These are phyloP conservation scores for Pleoardoris graminearum DNA, from an alignment of 2,329 filamentous ascomycete genomes.

Conservation along the genomic window DNA sequence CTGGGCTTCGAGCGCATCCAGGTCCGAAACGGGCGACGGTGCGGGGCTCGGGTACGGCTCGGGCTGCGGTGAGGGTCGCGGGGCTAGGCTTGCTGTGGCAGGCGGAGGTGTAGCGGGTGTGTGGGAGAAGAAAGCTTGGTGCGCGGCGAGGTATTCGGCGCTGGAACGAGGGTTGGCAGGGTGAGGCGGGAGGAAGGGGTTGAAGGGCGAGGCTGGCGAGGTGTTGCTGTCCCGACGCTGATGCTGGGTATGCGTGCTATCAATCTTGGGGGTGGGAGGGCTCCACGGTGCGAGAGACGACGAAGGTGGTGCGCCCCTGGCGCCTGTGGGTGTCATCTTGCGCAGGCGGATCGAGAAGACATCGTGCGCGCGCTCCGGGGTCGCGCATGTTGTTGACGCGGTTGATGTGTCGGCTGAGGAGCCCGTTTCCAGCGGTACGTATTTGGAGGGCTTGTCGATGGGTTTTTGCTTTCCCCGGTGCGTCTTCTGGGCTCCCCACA, in stretches of 20 bases:
- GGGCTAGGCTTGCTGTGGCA: background rate
- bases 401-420: background rate
- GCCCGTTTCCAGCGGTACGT: background rate
- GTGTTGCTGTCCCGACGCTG: background rate
- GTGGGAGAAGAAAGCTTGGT: background rate
- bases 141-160: background rate
- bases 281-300: background rate
- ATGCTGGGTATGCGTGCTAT: background rate
- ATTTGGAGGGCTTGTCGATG: background rate
- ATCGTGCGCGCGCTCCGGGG: background rate
- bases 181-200: background rate
- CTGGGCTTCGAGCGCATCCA: constrained; percentile 4
- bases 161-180: background rate
- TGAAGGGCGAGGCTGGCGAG: background rate
- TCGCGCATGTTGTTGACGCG: background rate
- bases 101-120: background rate
- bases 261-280: background rate
- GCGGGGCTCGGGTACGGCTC: background rate
- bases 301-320: background rate
- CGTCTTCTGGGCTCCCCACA: background rate
- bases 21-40: background rate
- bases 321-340: background rate
- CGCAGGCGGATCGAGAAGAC: background rate
- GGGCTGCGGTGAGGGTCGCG: background rate
- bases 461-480: background rate